Evolutionary conservation across 139 green algal genomes (phyloP), one percentile per base, ranked within the genome.

Genomic region (Limnomonas spitsbergensis): DNA sequence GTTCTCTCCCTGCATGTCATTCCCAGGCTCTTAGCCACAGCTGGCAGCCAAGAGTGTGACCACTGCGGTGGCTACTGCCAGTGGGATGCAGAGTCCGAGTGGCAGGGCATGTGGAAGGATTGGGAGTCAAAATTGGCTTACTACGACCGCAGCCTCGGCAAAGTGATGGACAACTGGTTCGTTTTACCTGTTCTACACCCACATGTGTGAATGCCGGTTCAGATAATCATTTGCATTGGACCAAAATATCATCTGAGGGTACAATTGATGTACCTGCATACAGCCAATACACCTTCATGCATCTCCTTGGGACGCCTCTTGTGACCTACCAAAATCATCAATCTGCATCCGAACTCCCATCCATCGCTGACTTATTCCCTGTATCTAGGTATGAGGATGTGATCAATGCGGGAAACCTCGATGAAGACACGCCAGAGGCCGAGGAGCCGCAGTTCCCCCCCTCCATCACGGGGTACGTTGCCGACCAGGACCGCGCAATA

Each of bases 31-130:
- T 32, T 83, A 27, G 61, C 79, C 35, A 74, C 32, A 1, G 69
- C 69, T 29, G 73, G 76, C 66, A 38, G 47, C 6, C 53, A 78
- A 31, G 79, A 82, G 40, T 91, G 87, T 76, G 35, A 73, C 1
- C 37, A 80, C 76, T 91, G 87, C 39, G 87, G 87, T 1, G 9
- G n/a, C 3, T 83, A 80, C 54, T 89, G 84, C 53, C 36, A 61
- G 9, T 91, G 87, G 87, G 87, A 91, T 69, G 75, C 70, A 14
- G 87, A 91, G 82, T 80, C 42, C 31, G 84, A 88, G 69, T 91
- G 87, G 87, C 70, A 83, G 76, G 80, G 83, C 4, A 82, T 80
- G 52, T 91, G 82, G 82, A 53, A 38, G 27, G 66, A 81, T n/a
- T 91, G 84, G 87, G 82, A 86, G 53, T 29, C 26, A 31, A 77